A percentile compares a stretch with the other conserved stretches of the same genome.
These are phyloP conservation scores for Trypanosoma brucei DNA, from an alignment of 208 protist species.

Conservation along the genomic window DNA sequence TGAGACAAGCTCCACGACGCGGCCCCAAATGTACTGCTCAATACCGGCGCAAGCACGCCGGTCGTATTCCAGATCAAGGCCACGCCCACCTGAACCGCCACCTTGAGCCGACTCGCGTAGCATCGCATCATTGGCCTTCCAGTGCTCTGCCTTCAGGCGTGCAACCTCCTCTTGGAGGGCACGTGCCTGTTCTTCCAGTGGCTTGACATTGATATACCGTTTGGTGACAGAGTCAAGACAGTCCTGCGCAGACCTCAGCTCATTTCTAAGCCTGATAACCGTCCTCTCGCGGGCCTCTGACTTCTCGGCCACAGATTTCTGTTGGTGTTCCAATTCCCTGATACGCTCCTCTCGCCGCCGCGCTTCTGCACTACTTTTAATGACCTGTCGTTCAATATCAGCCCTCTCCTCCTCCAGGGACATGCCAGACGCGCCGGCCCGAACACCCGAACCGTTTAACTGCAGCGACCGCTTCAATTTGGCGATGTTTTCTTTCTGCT, in stretches of 20 bases:
- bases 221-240: constrained; percentile 31
- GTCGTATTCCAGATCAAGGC: constrained; percentile 73
- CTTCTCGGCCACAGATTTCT: constrained; percentile 34
- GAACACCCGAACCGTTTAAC: constrained; percentile 72
- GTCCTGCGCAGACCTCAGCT: constrained; percentile 25
- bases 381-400: constrained; percentile 56
- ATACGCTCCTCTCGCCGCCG: constrained; percentile 44
- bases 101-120: constrained; percentile 43
- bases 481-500: constrained; percentile 38
- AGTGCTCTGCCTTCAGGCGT: constrained; percentile 45
- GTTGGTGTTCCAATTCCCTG: constrained; percentile 42
- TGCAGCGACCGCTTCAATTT: constrained; percentile 69
- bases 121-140: constrained; percentile 55
- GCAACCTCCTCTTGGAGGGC: constrained; percentile 37
- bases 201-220: constrained; percentile 9
- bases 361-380: constrained; percentile 40
- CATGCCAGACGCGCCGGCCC: constrained; percentile 66
- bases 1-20: constrained; percentile 93
- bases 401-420: constrained; percentile 75
- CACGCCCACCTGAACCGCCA: constrained; percentile 23
- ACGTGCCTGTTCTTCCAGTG: constrained; percentile 21
- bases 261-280: constrained; percentile 28
- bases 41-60: constrained; percentile 35
- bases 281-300: constrained; percentile 32
- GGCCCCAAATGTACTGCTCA: constrained; percentile 76